Conservation (phyloP, 169 alveolate species). For the Eimeria nieschulzi region DNA sequence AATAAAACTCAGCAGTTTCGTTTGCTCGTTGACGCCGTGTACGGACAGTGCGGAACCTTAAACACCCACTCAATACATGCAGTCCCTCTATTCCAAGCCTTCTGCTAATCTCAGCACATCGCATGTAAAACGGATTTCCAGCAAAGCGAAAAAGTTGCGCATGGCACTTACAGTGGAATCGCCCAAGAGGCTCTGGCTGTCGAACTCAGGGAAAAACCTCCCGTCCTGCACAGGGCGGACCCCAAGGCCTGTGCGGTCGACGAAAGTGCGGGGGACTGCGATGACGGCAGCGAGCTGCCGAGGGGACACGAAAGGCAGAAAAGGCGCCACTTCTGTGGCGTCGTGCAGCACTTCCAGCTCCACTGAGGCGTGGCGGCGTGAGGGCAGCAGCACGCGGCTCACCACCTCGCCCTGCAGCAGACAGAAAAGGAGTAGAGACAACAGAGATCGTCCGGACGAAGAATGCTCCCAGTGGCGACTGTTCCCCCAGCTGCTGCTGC, state of each 20-base stretch:
- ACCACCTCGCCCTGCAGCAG: slow-evolving; percentile 76
- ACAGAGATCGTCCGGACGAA: no score
- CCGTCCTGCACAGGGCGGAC: slow-evolving; percentile 81
- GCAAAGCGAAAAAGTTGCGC: neutral
- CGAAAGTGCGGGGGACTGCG: slow-evolving; percentile 85
- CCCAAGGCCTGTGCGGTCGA: slow-evolving; percentile 89
- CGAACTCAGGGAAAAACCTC: slow-evolving; percentile 81
- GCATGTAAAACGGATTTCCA: no score
- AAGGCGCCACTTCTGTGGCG: slow-evolving; percentile 72
- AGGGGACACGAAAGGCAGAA: slow-evolving; percentile 74
- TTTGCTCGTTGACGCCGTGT: neutral
- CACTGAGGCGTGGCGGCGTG: slow-evolving; percentile 76
- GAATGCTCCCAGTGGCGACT: no score
- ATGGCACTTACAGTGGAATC: slow-evolving; percentile 63
- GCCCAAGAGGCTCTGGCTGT: slow-evolving; percentile 82
- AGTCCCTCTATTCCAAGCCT: no score
- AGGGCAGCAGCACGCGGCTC: slow-evolving; percentile 76
- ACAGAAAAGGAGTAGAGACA: neutral
- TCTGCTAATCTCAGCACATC: no score
- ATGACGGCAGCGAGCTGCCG: slow-evolving; percentile 79
- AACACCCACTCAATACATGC: neutral
- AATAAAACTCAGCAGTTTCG: neutral
- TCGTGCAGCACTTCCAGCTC: slow-evolving; percentile 83
- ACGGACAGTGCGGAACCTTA: neutral
- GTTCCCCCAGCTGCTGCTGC: neutral